A percentile compares a stretch with the other conserved stretches of the same genome.
phyloP scores from a whole-genome alignment of 495 filamentous ascomycete genomes.

The Patellaria atrata region DNA sequence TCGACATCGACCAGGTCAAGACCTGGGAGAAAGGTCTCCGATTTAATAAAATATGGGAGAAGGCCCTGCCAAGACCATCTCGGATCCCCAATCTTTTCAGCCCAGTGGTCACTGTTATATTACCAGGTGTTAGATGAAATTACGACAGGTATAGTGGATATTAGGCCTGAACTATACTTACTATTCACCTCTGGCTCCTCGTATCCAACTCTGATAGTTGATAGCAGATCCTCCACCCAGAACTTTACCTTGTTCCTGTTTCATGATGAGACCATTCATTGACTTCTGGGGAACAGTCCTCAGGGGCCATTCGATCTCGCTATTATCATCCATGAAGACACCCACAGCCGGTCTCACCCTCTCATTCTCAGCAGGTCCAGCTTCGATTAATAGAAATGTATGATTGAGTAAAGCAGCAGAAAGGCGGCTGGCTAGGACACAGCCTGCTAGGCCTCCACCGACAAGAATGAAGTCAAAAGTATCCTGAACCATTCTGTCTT shows the following conservation, averaged over 20 bases:
- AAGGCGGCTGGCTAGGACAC: conserved; percentile 1
- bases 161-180: too few relatives aligned
- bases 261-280: too few relatives aligned
- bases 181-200: conserved; percentile 4
- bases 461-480: conserved; percentile 1
- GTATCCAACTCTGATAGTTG: conserved; percentile 10
- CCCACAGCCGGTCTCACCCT: too few relatives aligned
- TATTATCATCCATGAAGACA: too few relatives aligned
- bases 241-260: too few relatives aligned
- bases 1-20: not conserved
- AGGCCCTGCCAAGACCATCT: conserved; percentile 6
- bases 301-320: too few relatives aligned
- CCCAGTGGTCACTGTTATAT: conserved; percentile 9
- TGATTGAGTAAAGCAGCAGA: not conserved
- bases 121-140: too few relatives aligned
- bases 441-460: not conserved
- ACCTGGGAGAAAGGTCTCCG: not conserved
- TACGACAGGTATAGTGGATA: too few relatives aligned
- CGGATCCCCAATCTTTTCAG: not conserved
- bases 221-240: conserved; percentile 3
- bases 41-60: conserved; percentile 10
- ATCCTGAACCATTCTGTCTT: too few relatives aligned
- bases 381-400: conserved; percentile 1
- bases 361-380: too few relatives aligned
- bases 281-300: too few relatives aligned